Percentiles rank a stretch among this genome's conserved stretches.
These are phyloP conservation scores for Hippophae gyantsensis DNA, from an alignment of 306 rosid species.

Conservation along the genomic window DNA sequence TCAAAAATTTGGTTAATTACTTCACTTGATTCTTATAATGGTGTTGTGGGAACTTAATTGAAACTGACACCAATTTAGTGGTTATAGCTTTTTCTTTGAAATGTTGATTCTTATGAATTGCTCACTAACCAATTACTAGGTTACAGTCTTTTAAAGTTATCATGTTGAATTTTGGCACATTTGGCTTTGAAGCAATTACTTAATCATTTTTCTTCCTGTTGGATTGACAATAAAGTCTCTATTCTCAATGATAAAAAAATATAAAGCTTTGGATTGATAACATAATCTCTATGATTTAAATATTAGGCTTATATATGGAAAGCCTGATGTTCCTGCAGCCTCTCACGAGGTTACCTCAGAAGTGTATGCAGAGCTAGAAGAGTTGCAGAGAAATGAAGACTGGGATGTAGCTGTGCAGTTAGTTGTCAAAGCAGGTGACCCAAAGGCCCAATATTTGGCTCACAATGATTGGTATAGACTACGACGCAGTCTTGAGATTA, in stretches of 20 bases:
- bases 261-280: neutral
- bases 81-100: no score
- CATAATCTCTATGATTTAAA: slow-evolving; percentile 14
- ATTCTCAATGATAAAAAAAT: no score
- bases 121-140: neutral
- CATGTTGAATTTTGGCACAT: neutral
- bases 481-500: slow-evolving; percentile 77
- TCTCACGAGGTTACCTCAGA: slow-evolving; percentile 50
- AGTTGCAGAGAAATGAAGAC: slow-evolving; percentile 48
- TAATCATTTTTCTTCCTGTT: neutral
- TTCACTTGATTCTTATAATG: no score
- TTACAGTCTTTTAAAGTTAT: neutral
- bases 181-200: neutral
- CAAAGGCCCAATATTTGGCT: slow-evolving; percentile 55
- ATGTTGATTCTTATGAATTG: neutral
- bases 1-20: no score
- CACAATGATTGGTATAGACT: slow-evolving; percentile 80
- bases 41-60: no score
- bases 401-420: slow-evolving; percentile 85
- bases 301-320: slow-evolving; percentile 75
- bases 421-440: slow-evolving; percentile 83
- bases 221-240: neutral
- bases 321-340: slow-evolving; percentile 89
- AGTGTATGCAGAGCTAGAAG: slow-evolving; percentile 50
- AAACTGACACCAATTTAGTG: no score